phyloP scores from a whole-genome alignment of 129 eudicot species.

The Cynara cardunculus region DNA sequence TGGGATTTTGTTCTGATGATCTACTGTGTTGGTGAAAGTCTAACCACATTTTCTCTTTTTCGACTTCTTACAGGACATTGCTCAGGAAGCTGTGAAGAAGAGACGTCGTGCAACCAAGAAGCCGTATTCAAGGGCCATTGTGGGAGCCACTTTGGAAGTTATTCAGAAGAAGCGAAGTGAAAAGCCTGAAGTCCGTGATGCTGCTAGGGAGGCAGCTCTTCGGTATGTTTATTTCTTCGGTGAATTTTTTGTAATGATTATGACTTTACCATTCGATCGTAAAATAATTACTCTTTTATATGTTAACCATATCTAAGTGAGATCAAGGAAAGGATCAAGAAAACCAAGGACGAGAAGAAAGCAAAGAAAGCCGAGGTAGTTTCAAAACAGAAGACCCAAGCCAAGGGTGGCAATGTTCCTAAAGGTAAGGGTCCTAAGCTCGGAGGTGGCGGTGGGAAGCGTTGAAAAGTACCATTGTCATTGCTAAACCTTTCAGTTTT shows the following conservation, averaged over 20 bases:
- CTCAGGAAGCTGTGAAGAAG: slow-evolving; percentile 64
- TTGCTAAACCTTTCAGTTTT: background rate
- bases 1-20: background rate
- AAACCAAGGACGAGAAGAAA: slow-evolving; percentile 65
- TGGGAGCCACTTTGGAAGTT: slow-evolving; percentile 66
- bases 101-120: slow-evolving; percentile 60
- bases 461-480: slow-evolving; percentile 23
- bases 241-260: background rate
- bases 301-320: slow-evolving; percentile 24
- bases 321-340: slow-evolving; percentile 62
- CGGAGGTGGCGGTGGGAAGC: slow-evolving; percentile 71
- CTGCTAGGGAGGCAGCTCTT: slow-evolving; percentile 70
- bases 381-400: slow-evolving; percentile 48
- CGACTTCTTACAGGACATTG: slow-evolving; percentile 34
- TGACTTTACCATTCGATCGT: background rate
- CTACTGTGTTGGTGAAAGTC: background rate
- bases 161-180: slow-evolving; percentile 62
- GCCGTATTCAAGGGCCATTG: slow-evolving; percentile 63
- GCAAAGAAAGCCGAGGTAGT: slow-evolving; percentile 56
- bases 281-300: background rate
- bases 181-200: slow-evolving; percentile 71
- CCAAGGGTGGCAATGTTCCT: slow-evolving; percentile 39
- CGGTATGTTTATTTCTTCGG: slow-evolving; percentile 18
- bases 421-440: slow-evolving; percentile 66
- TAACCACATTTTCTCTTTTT: background rate